Evolutionary conservation across 1,139 yeast species (phyloP), one percentile per base, ranked within the genome.

Genomic region (Yamadazyma taylorii): DNA sequence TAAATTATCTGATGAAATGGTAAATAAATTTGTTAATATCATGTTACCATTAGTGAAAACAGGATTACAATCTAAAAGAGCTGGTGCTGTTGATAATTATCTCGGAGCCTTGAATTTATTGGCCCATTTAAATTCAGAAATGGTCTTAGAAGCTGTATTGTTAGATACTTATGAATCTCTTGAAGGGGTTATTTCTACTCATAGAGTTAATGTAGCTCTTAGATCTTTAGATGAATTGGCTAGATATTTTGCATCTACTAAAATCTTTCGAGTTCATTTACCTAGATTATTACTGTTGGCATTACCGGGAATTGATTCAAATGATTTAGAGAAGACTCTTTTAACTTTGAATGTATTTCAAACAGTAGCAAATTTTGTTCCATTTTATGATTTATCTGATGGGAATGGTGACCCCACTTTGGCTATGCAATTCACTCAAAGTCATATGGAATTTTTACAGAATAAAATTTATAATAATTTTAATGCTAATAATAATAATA

Each of bases 251-350:
- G 82, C 86, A 0, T 60, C 69, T 16, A 72, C 79, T 4, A 85
- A 85, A 1, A 60, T 80, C 2, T 88, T 75, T 55, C 70, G 96
- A 36, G 81, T 87, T 11, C 98, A 92, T 53, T 64, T 88, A 19
- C 78, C 95, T 0, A 78, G 95, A 39, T 66, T 92, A 15, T 56
- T 90, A 28, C 77, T 81, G 35, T 70, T 87, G 56, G 67, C 85
- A 0, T 60, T 90, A 11, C 87, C 90, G 0, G 96, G 95, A 16
- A 81, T 92, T 32, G 97, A 92, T 56, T 79, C 94, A 1, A 92
- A 90, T 57, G 98, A 92, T 60, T 70, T 89, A 37, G 75, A 71
- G 19, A 80, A 90, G 54, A 83, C 96, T 0, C 69, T 82, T 24
- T 73, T 78, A 36, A 78, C 96, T 0, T 64, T 90, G 35, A 79